phyloP scores from a whole-genome alignment of 805 yeast species.

The Pichia exigua region DNA sequence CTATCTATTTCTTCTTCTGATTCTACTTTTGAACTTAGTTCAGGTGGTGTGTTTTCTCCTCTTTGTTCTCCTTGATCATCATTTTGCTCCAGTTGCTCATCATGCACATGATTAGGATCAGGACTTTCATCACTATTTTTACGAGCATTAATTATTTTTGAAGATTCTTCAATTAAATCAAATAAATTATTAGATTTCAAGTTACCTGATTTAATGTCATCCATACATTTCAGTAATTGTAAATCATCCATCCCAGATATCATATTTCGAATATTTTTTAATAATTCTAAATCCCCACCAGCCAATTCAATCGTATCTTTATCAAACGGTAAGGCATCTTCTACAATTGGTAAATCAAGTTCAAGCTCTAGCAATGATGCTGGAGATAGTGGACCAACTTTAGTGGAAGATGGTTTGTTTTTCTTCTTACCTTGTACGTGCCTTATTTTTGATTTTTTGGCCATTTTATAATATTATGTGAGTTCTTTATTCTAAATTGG shows the following conservation, averaged over 20 bases:
- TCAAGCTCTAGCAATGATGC: neutral
- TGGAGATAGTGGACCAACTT: neutral
- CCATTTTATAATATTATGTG: neutral
- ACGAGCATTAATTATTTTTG: neutral
- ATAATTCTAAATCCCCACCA: conserved; percentile 3
- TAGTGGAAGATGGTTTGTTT: neutral
- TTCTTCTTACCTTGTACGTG: neutral
- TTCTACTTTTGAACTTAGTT: neutral
- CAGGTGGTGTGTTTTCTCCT: neutral
- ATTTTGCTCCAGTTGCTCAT: neutral
- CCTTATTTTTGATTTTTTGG: neutral
- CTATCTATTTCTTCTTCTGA: neutral
- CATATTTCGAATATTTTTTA: neutral
- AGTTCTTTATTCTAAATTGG: no score
- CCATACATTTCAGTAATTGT: neutral
- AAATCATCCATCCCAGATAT: neutral
- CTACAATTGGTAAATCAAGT: neutral
- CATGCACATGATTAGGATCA: no score
- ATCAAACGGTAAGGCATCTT: neutral
- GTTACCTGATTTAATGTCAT: neutral
- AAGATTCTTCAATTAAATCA: neutral
- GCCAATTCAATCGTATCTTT: neutral
- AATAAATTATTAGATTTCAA: neutral
- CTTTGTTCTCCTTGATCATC: neutral
- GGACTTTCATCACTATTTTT: neutral